Percentiles rank a stretch among this genome's conserved stretches.
Conservation (phyloP, 2,329 filamentous ascomycete species). For the Gremmenia infestans region DNA sequence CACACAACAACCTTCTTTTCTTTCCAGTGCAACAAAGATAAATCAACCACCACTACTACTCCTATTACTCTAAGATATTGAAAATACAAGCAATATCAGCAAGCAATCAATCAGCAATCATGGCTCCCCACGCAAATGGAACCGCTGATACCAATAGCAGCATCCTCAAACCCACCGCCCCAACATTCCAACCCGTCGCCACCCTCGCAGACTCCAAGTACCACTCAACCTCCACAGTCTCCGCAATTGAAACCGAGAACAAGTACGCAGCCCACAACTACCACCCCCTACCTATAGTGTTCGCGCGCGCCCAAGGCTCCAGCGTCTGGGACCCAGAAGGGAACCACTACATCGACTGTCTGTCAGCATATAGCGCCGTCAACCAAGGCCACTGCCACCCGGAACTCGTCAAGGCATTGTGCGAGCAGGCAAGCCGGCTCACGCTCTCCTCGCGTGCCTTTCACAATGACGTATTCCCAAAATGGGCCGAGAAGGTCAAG, state of each 20-base stretch:
- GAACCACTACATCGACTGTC: constrained; percentile 92
- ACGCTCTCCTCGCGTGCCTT: constrained; percentile 94
- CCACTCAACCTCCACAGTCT: constrained; percentile 73
- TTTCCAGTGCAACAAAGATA: background rate
- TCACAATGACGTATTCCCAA: constrained; percentile 96
- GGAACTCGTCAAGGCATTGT: constrained; percentile 84
- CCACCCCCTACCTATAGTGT: constrained; percentile 92
- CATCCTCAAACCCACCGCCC: constrained; percentile 30
- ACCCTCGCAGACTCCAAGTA: constrained; percentile 37
- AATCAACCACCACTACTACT: background rate
- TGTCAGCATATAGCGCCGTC: constrained; percentile 95
- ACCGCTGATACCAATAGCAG: constrained; percentile 33
- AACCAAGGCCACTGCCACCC: constrained; percentile 99
- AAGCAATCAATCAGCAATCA: constrained; percentile 28
- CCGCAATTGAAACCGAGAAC: constrained; percentile 76
- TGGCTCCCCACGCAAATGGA: constrained; percentile 56
- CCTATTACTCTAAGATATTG: background rate
- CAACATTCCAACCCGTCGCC: constrained; percentile 28
- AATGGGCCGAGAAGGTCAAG: constrained; percentile 90
- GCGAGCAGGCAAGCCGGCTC: constrained; percentile 81
- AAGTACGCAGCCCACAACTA: constrained; percentile 96
- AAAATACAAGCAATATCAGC: background rate
- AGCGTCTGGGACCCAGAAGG: constrained; percentile 97
- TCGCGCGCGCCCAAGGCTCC: constrained; percentile 76
- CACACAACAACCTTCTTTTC: background rate